Percentiles rank a stretch among this genome's conserved stretches.
phyloP scores from a whole-genome alignment of 768 basidiomycete genomes.

The Amanita brunnescens region DNA sequence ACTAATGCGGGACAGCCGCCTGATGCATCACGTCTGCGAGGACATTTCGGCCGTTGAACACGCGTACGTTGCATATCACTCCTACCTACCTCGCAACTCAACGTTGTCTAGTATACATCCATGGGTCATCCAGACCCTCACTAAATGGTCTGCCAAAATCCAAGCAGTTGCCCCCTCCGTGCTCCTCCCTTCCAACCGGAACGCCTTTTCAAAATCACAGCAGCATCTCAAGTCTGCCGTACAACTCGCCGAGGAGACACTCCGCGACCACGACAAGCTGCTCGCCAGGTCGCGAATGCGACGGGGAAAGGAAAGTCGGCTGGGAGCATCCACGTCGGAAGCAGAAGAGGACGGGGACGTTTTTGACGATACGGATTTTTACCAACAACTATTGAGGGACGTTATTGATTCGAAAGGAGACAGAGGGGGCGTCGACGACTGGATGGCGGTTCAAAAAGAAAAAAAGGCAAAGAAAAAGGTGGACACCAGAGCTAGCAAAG shows the following conservation, averaged over 20 bases:
- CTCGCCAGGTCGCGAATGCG: slow-evolving; percentile 55
- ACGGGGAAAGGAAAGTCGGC: slow-evolving; percentile 37
- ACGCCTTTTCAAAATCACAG: slow-evolving; percentile 52
- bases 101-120: slow-evolving; percentile 66
- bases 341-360: slow-evolving; percentile 35
- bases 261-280: slow-evolving; percentile 48
- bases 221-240: slow-evolving; percentile 56
- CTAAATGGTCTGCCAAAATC: slow-evolving; percentile 95
- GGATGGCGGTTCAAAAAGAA: slow-evolving; percentile 57
- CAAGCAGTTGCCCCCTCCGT: slow-evolving; percentile 83
- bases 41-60: slow-evolving; percentile 40
- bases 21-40: slow-evolving; percentile 34
- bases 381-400: slow-evolving; percentile 85
- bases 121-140: slow-evolving; percentile 65
- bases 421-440: slow-evolving; percentile 41
- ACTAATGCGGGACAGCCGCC: too few relatives aligned
- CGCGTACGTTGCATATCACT: slow-evolving; percentile 30
- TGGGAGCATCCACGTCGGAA: too few relatives aligned
- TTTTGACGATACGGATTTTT: slow-evolving; percentile 91
- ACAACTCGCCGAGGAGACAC: slow-evolving; percentile 69
- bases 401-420: slow-evolving; percentile 68
- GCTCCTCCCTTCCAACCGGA: slow-evolving; percentile 61
- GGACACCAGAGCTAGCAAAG: slow-evolving; percentile 96
- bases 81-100: slow-evolving; percentile 12
- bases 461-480: slow-evolving; percentile 78